Conservation (phyloP, 2,329 filamentous ascomycete species). For the Talaromyces amestolkiae region DNA sequence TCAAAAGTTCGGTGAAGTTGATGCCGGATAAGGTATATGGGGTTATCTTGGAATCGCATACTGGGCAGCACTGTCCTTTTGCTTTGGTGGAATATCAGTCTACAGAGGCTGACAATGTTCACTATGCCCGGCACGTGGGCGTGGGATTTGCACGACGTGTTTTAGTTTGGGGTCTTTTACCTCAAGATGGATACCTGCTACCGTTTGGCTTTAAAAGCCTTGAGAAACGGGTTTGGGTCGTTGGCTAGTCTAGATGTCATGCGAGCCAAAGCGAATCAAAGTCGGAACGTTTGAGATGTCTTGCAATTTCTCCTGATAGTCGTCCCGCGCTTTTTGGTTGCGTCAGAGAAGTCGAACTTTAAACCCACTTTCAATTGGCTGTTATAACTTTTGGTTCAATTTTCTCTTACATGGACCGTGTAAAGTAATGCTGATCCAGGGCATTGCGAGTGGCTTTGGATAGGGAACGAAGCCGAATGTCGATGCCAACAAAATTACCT, state of each 20-base stretch:
- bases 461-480: too few relatives aligned
- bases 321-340: too few relatives aligned
- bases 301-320: too few relatives aligned
- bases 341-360: too few relatives aligned
- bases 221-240: slow-evolving; percentile 2
- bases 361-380: too few relatives aligned
- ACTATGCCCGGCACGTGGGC: neutral
- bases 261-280: too few relatives aligned
- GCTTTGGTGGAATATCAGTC: slow-evolving; percentile 6
- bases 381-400: too few relatives aligned
- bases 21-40: neutral
- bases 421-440: too few relatives aligned
- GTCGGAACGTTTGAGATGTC: too few relatives aligned
- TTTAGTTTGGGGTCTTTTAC: neutral
- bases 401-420: too few relatives aligned
- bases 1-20: neutral
- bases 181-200: neutral
- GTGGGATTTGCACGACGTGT: neutral
- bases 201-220: slow-evolving; percentile 1
- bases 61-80: neutral
- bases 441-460: too few relatives aligned
- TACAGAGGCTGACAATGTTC: neutral
- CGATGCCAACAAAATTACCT: too few relatives aligned
- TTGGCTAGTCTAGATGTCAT: neutral
- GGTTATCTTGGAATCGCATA: neutral